phyloP scores from a whole-genome alignment of 108 stramenopile species.

The Asterionellopsis glacialis region DNA sequence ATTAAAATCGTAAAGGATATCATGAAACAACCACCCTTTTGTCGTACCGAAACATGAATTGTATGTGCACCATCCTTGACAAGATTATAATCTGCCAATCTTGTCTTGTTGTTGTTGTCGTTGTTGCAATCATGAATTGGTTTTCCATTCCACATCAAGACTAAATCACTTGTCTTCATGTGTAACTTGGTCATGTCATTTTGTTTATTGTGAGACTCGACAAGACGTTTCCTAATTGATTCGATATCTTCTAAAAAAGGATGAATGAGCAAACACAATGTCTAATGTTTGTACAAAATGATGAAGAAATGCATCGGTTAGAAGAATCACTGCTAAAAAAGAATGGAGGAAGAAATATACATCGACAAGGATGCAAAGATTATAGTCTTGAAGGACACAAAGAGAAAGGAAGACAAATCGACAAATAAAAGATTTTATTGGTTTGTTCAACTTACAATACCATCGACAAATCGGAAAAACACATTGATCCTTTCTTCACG shows the following conservation, averaged over 20 bases:
- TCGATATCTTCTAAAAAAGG: conserved; percentile 4
- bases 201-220: neutral
- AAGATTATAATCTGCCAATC: conserved; percentile 9
- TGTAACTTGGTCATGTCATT: neutral
- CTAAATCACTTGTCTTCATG: neutral
- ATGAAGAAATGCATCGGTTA: no score
- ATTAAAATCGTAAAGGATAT: conserved; percentile 33
- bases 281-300: neutral
- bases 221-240: neutral
- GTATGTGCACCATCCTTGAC: conserved; percentile 1
- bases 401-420: no score
- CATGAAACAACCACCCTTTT: conserved; percentile 49
- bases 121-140: neutral
- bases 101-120: neutral
- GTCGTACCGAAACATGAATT: conserved; percentile 25
- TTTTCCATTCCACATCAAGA: conserved; percentile 16
- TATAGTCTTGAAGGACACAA: no score
- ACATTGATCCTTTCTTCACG: no score
- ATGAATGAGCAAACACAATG: neutral
- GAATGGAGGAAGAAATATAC: no score
- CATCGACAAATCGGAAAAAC: no score
- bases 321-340: no score
- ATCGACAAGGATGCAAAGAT: no score
- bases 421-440: no score
- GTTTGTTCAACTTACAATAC: no score